Evolutionary conservation across 352 stramenopile genomes (phyloP).

Genomic region (Peronospora destructor): DNA sequence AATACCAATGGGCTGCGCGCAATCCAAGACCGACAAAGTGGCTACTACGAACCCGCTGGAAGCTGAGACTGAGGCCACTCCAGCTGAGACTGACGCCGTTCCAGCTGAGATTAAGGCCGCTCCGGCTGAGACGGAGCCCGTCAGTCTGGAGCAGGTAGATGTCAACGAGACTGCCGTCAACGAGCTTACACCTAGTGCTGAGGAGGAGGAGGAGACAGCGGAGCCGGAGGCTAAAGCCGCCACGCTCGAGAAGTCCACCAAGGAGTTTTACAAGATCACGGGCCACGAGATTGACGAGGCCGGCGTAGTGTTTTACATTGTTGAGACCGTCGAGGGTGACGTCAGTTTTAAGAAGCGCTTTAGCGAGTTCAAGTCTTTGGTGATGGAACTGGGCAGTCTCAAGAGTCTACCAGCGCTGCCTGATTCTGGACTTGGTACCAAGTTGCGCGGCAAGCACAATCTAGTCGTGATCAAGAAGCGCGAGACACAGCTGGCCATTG

Average conservation of each 20-base stretch:
- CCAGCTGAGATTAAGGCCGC: not conserved
- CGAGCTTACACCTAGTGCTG: constrained; percentile 3
- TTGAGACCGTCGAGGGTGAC: constrained; percentile 37
- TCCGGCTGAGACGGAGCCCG: constrained; percentile 1
- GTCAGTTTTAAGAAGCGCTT: constrained; percentile 58
- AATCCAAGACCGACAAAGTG: constrained; percentile 59
- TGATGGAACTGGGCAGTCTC: constrained; percentile 32
- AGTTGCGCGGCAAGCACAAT: constrained; percentile 60
- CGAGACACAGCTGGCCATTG: constrained; percentile 46
- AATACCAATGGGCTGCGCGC: constrained; percentile 47
- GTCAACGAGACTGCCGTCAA: constrained; percentile 6
- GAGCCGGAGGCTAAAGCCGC: constrained; percentile 17
- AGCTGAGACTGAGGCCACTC: not conserved
- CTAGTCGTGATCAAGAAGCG: constrained; percentile 50
- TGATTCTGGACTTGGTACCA: constrained; percentile 33
- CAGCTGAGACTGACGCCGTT: constrained; percentile 13
- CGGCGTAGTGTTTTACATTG: constrained; percentile 64
- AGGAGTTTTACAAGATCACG: constrained; percentile 38
- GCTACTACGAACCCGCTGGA: constrained; percentile 13
- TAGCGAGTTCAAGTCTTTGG: constrained; percentile 77
- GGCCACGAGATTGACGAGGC: constrained; percentile 55
- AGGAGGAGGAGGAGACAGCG: constrained; percentile 1
- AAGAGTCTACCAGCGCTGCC: constrained; percentile 48
- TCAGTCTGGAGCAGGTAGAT: constrained; percentile 5
- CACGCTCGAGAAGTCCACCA: constrained; percentile 3